Conservation (phyloP, 176 grass and related monocot species). For the Lolium perenne region DNA sequence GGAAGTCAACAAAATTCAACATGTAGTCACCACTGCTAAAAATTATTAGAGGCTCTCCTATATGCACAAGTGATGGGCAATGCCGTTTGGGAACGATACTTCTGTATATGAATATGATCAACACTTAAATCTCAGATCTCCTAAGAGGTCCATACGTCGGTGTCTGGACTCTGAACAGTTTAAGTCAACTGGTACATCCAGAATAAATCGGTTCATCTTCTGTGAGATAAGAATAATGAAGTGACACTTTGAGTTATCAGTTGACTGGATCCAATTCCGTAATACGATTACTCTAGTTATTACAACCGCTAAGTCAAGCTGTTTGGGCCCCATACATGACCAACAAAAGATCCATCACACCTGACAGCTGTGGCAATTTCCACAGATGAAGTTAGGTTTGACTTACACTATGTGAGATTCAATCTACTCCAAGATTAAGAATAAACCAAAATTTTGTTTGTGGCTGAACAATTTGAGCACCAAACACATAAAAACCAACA, state of each 20-base stretch:
- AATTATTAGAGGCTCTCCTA: background rate
- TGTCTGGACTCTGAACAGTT: conserved; percentile 9
- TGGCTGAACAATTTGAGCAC: background rate
- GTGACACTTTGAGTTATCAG: background rate
- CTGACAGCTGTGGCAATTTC: background rate
- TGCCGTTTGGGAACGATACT: background rate
- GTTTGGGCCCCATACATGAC: background rate
- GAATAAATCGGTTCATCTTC: background rate
- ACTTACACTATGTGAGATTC: background rate
- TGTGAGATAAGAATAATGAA: background rate
- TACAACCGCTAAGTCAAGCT: background rate
- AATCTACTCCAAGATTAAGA: background rate
- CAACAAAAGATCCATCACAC: background rate
- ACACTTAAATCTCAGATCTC: background rate
- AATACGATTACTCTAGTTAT: background rate
- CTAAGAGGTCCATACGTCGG: background rate
- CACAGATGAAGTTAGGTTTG: background rate
- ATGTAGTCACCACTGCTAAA: background rate
- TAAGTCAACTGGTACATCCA: background rate
- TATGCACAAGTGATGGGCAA: background rate
- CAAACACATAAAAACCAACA: background rate
- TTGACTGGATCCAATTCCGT: background rate
- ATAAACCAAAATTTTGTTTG: background rate
- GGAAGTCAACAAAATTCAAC: conserved; percentile 13
- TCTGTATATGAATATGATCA: background rate